Evolutionary conservation across 352 stramenopile genomes (phyloP).

Genomic region (Pythium brachiatum): DNA sequence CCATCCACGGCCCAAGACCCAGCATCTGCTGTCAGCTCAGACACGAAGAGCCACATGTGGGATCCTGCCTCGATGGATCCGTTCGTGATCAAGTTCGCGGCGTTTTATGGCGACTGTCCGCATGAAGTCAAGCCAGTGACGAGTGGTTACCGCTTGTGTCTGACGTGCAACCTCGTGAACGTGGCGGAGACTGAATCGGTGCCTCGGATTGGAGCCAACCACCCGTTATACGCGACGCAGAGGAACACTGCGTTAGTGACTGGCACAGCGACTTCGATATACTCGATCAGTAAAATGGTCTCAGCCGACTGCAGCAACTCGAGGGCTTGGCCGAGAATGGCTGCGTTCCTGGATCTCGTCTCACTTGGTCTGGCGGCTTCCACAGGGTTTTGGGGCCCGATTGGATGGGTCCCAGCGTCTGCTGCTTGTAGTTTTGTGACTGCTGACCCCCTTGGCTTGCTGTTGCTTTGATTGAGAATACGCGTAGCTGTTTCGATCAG

Average conservation of each 20-base stretch:
- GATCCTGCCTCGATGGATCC: neutral
- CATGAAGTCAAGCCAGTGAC: conserved; percentile 14
- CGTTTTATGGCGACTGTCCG: conserved; percentile 16
- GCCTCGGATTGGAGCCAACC: no score
- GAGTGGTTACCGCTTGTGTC: conserved; percentile 1
- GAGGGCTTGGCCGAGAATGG: neutral
- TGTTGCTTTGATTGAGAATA: neutral
- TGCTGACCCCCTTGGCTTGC: no score
- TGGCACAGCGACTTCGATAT: conserved; percentile 18
- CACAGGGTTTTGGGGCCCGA: neutral
- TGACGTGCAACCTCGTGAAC: neutral
- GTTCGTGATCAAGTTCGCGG: conserved; percentile 9
- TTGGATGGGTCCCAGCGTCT: neutral
- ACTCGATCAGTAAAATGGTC: conserved; percentile 19
- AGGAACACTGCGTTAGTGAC: conserved; percentile 3
- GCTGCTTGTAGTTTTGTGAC: no score
- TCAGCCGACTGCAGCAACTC: conserved; percentile 13
- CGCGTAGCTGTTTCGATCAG: neutral
- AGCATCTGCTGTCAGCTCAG: no score
- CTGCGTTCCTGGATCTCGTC: neutral
- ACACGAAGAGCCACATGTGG: conserved; percentile 6
- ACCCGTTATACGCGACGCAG: neutral
- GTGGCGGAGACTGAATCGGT: neutral
- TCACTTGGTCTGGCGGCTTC: neutral
- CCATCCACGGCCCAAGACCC: no score